Base-by-base conservation (phyloP, 2,329 filamentous ascomycete species). In the Alternaria longipes region DNA sequence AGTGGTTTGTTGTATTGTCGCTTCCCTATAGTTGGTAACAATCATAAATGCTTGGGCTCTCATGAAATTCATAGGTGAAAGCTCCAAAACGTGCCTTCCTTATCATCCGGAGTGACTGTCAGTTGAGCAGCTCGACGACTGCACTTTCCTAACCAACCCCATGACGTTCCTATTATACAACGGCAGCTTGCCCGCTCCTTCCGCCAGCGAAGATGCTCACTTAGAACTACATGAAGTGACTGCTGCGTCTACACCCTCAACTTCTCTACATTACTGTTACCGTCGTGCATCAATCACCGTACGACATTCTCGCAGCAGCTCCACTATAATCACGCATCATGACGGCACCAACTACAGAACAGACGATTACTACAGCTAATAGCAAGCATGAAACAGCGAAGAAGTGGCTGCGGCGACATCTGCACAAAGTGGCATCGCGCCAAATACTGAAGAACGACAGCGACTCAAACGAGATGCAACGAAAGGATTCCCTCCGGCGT, bases 321-420 rank as follows among this genome's bases (percentile, higher is more conserved):
- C 32, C 56, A 60, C 28, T 36, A 51, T 12, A 42, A 30, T 54
- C 41, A 56, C 28, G 40, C 59, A 67, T 54, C 60, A 75, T 75
- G 73, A 54, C 66, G 58, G 57, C 59, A 54, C 60, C 47, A 36
- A 64, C 60, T 68, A 72, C 56, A 54, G 66, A 64, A 42, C 56
- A 64, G 44, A 60, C 56, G 50, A 50, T 63, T 53, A 55, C 60
- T 28, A 45, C 46, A 47, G 12, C 55, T 8, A 56, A 41, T 24
- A 58, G 53, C 54, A 70, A 69, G 49, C 64, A 66, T 20, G 64
- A 65, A 36, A 60, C 60, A 8, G 57, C 66, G 14, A 75, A 67
- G 51, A 65, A 66, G 34, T 76, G 75, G 73, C 54, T 75, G 20
- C 66, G 71, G 45, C 68, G 66, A 24, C 69, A 66, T 36, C 58